phyloP scores from a whole-genome alignment of 768 basidiomycete genomes.

The Leccinum incarnatum region DNA sequence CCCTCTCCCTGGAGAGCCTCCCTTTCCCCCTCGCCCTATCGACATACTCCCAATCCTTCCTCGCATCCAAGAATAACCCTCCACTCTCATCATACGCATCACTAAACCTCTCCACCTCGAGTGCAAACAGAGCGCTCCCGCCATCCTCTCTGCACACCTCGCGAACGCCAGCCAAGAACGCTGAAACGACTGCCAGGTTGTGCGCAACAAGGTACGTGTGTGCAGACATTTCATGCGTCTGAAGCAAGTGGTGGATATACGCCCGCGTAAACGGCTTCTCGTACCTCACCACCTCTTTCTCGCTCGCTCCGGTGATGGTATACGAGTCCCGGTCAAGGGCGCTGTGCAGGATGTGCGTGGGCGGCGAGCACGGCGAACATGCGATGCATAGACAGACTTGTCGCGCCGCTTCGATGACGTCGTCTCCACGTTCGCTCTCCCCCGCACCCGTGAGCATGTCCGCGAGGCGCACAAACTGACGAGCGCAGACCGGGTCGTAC shows the following conservation, averaged over 20 bases:
- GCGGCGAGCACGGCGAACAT: constrained; percentile 47
- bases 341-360: constrained; percentile 44
- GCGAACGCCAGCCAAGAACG: constrained; percentile 63
- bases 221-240: constrained; percentile 89
- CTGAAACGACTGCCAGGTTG: constrained; percentile 65
- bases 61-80: constrained; percentile 51
- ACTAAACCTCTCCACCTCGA: constrained; percentile 52
- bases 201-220: constrained; percentile 74
- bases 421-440: not conserved
- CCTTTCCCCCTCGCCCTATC: constrained; percentile 75
- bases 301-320: not conserved
- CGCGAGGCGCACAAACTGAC: constrained; percentile 59
- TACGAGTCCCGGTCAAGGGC: constrained; percentile 35
- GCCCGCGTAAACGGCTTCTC: constrained; percentile 46
- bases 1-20: constrained; percentile 62
- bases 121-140: constrained; percentile 27
- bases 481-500: constrained; percentile 54
- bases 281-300: constrained; percentile 6
- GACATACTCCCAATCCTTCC: constrained; percentile 58
- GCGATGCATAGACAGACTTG: constrained; percentile 50
- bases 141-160: constrained; percentile 10
- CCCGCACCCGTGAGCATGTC: constrained; percentile 30
- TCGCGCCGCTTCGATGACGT: not conserved
- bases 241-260: constrained; percentile 81
- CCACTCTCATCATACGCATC: constrained; percentile 48